Evolutionary conservation across 1,139 yeast genomes (phyloP).

Genomic region (Pichia sorboxylosa): DNA sequence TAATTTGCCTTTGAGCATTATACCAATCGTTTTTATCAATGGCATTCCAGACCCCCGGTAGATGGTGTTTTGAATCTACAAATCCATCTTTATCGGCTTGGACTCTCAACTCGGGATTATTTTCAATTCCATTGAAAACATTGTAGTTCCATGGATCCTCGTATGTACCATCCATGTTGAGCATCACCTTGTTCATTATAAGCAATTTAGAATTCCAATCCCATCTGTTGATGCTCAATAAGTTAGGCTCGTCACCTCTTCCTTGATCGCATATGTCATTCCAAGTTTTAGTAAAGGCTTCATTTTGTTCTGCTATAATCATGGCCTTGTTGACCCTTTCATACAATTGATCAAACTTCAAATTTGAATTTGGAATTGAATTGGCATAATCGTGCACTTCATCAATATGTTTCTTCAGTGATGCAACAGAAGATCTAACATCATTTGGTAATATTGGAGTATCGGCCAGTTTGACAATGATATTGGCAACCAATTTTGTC

Average conservation of each 20-base stretch:
- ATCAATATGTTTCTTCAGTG: constrained; percentile 32
- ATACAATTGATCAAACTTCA: constrained; percentile 25
- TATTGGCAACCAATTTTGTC: constrained; percentile 43
- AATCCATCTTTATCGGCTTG: constrained; percentile 19
- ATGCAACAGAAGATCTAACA: constrained; percentile 36
- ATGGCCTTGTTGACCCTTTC: constrained; percentile 26
- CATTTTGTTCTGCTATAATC: constrained; percentile 30
- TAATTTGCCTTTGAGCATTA: constrained; percentile 46
- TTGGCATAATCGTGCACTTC: constrained; percentile 39
- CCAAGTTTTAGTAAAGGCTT: constrained; percentile 47
- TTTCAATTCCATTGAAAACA: constrained; percentile 58
- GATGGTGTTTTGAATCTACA: constrained; percentile 27
- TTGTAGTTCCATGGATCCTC: constrained; percentile 61
- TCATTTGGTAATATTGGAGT: constrained; percentile 69
- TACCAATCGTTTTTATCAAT: constrained; percentile 38
- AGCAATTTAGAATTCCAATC: constrained; percentile 65
- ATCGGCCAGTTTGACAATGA: constrained; percentile 51
- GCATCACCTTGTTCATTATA: constrained; percentile 42
- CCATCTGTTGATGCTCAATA: constrained; percentile 62
- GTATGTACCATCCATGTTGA: constrained; percentile 37
- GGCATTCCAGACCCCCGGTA: constrained; percentile 67
- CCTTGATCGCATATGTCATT: constrained; percentile 28
- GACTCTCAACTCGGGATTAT: constrained; percentile 36
- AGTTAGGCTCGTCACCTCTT: constrained; percentile 53
- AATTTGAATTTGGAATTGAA: constrained; percentile 13